Conservation (phyloP, 306 rosid genomes). For the Mucuna pruriens region DNA sequence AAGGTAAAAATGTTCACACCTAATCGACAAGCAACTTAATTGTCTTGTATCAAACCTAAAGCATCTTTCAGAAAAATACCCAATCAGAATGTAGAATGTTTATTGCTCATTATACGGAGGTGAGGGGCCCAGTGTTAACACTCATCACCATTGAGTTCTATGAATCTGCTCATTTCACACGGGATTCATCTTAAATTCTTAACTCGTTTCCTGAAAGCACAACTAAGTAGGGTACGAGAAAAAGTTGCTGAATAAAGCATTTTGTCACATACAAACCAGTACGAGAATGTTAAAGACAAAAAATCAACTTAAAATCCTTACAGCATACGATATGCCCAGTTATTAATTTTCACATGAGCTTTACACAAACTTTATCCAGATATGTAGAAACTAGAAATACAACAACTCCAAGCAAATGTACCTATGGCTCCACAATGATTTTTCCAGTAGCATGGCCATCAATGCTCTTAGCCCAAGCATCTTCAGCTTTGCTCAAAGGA, state of each 20-base stretch:
- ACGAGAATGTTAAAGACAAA: neutral
- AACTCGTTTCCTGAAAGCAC: neutral
- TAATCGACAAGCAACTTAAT: neutral
- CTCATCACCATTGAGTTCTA: neutral
- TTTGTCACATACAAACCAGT: constrained; percentile 31
- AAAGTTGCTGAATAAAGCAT: neutral
- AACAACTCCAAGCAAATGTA: constrained; percentile 24
- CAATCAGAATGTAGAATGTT: neutral
- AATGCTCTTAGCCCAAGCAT: constrained; percentile 80
- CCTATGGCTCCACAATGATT: constrained; percentile 64
- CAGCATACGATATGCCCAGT: neutral
- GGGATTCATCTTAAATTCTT: neutral
- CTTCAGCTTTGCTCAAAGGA: constrained; percentile 73
- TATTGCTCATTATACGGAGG: neutral
- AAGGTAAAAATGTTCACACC: neutral
- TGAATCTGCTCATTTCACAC: neutral
- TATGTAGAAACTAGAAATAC: constrained; percentile 23
- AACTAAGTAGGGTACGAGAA: neutral
- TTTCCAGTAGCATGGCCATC: constrained; percentile 73
- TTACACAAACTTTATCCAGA: neutral
- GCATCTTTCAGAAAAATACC: neutral
- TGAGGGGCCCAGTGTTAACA: neutral
- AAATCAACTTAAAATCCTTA: constrained; percentile 3
- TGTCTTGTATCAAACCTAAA: neutral
- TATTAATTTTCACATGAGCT: constrained; percentile 14